A percentile compares a stretch with the other conserved stretches of the same genome.
phyloP scores from a whole-genome alignment of 352 stramenopile genomes.

The Phytophthora boehmeriae region DNA sequence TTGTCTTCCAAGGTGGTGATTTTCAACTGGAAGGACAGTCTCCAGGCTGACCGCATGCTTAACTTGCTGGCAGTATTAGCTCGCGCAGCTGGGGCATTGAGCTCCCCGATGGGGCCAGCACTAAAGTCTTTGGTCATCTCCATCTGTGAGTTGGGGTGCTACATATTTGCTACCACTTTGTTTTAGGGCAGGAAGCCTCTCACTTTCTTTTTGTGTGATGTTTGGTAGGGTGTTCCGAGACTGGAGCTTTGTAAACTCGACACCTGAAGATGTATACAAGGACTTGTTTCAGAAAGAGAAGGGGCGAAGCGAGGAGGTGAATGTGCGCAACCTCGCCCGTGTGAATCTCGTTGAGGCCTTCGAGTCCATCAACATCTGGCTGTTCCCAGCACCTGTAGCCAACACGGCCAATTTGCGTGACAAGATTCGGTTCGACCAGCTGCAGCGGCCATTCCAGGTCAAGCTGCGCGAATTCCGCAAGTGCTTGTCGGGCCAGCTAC shows the following conservation, averaged over 20 bases:
- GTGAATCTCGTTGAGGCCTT: slow-evolving; percentile 81
- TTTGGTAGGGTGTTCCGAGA: slow-evolving; percentile 80
- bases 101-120: slow-evolving; percentile 70
- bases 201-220: slow-evolving; percentile 1
- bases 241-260: slow-evolving; percentile 89
- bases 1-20: slow-evolving; percentile 86
- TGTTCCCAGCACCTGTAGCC: slow-evolving; percentile 80
- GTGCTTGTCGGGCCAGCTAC: slow-evolving; percentile 69
- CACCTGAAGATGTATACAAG: slow-evolving; percentile 76
- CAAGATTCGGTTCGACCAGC: slow-evolving; percentile 86
- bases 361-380: slow-evolving; percentile 87
- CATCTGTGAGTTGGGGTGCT: slow-evolving; percentile 65
- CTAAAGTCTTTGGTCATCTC: slow-evolving; percentile 88
- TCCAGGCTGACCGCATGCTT: slow-evolving; percentile 86
- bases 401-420: slow-evolving; percentile 81
- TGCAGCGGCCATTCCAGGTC: slow-evolving; percentile 77
- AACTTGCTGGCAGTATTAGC: slow-evolving; percentile 84
- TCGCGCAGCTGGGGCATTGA: slow-evolving; percentile 85
- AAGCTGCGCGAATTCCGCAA: slow-evolving; percentile 80
- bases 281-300: slow-evolving; percentile 88
- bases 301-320: slow-evolving; percentile 78
- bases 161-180: background rate
- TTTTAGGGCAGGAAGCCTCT: background rate
- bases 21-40: slow-evolving; percentile 92
- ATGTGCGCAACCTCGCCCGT: slow-evolving; percentile 79